phyloP scores from a whole-genome alignment of 2,329 filamentous ascomycete species.

The Gliomastix tumulicola region DNA sequence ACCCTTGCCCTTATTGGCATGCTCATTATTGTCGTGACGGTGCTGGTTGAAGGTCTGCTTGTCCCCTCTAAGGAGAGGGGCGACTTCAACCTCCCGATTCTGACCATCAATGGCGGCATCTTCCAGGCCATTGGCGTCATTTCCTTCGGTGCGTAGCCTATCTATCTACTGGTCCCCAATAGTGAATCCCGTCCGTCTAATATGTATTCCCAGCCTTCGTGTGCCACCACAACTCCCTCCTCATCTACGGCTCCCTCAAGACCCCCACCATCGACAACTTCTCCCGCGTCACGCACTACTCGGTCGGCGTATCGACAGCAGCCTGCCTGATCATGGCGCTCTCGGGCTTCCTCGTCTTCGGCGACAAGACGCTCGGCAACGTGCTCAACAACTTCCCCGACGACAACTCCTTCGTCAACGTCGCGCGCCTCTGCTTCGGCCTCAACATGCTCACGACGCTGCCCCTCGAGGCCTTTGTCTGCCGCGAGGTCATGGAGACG shows the following conservation, averaged over 20 bases:
- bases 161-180: neutral
- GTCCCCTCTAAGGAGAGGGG: constrained; percentile 69
- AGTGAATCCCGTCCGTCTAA: neutral
- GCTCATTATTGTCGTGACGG: constrained; percentile 80
- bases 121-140: constrained; percentile 98
- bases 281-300: constrained; percentile 86
- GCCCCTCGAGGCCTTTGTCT: constrained; percentile 95
- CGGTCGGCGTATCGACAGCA: constrained; percentile 81
- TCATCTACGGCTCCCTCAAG: constrained; percentile 93
- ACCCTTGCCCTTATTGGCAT: constrained; percentile 91
- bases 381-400: constrained; percentile 95
- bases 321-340: constrained; percentile 86
- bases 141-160: constrained; percentile 67
- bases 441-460: constrained; percentile 98
- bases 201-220: constrained; percentile 44
- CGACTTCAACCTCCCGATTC: constrained; percentile 57
- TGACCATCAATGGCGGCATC: constrained; percentile 80
- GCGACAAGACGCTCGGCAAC: constrained; percentile 86
- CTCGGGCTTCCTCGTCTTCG: constrained; percentile 86
- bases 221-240: constrained; percentile 87
- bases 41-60: constrained; percentile 74
- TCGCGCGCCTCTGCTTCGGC: constrained; percentile 91
- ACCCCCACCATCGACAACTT: constrained; percentile 96
- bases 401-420: constrained; percentile 88
- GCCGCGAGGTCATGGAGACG: constrained; percentile 90